A percentile compares a stretch with the other conserved stretches of the same genome.
Evolutionary conservation across 2,329 filamentous ascomycete species (phyloP).

Genomic region (Phialemoniopsis sp.): DNA sequence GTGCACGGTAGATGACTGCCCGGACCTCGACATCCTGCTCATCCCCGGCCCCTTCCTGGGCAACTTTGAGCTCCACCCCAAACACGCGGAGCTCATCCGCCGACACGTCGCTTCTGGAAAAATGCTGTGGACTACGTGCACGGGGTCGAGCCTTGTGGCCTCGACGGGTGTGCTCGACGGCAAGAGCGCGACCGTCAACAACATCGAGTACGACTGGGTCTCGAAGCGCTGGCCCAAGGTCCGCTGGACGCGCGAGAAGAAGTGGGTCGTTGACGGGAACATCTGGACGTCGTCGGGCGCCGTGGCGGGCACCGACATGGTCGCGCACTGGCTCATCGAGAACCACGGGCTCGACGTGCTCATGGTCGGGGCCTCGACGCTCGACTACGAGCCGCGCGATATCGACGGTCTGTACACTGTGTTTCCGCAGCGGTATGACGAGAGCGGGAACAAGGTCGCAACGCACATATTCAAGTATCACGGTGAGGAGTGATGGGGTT

Average conservation of each 20-base stretch:
- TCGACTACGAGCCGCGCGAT: slow-evolving; percentile 31
- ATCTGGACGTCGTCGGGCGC: slow-evolving; percentile 42
- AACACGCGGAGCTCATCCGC: slow-evolving; percentile 23
- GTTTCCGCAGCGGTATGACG: slow-evolving; percentile 19
- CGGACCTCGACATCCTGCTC: slow-evolving; percentile 30
- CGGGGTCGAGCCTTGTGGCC: slow-evolving; percentile 24
- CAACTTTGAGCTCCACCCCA: slow-evolving; percentile 19
- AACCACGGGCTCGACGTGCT: slow-evolving; percentile 23
- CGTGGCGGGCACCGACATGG: slow-evolving; percentile 39
- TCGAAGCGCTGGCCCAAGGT: slow-evolving; percentile 29
- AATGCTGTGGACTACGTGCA: slow-evolving; percentile 29
- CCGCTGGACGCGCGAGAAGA: slow-evolving; percentile 34
- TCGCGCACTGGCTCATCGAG: slow-evolving; percentile 32
- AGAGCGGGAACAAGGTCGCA: slow-evolving; percentile 20
- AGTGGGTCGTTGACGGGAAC: slow-evolving; percentile 40
- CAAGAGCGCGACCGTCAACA: slow-evolving; percentile 35
- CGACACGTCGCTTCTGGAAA: slow-evolving; percentile 28
- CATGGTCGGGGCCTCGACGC: slow-evolving; percentile 7
- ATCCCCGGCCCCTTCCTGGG: slow-evolving; percentile 23
- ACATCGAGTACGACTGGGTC: slow-evolving; percentile 21
- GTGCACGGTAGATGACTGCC: slow-evolving; percentile 24
- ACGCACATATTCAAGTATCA: slow-evolving; percentile 10
- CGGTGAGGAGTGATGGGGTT: neutral
- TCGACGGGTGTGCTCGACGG: slow-evolving; percentile 34
- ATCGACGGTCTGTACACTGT: slow-evolving; percentile 20